Percentiles rank a stretch among this genome's conserved stretches.
Conservation (phyloP, 306 rosid genomes). For the Pyrus betulifolia region DNA sequence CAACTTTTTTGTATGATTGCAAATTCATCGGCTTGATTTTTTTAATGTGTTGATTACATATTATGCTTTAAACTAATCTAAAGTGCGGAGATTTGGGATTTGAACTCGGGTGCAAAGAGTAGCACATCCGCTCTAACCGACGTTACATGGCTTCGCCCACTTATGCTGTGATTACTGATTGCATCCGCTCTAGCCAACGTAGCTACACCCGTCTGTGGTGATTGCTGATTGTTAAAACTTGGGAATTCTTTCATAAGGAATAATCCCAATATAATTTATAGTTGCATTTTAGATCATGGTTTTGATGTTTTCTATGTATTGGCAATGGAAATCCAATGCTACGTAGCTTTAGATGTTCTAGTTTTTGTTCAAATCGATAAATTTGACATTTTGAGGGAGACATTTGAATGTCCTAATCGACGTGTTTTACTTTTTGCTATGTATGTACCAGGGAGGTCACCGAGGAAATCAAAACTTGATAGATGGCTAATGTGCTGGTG, state of each 20-base stretch:
- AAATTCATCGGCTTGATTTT: not conserved
- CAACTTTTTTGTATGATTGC: not conserved
- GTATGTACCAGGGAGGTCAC: constrained; percentile 39
- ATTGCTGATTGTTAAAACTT: not conserved
- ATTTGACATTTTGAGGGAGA: not conserved
- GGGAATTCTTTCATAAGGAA: not conserved
- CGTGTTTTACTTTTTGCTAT: not conserved
- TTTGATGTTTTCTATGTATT: not conserved
- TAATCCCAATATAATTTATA: not conserved
- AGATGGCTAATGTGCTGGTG: constrained; percentile 93
- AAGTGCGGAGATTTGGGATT: not conserved
- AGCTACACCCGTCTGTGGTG: not conserved
- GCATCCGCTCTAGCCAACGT: not conserved
- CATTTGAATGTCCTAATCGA: not conserved
- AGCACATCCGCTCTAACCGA: too few species aligned
- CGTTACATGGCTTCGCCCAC: too few species aligned
- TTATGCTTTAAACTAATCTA: not conserved
- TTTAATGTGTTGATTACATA: not conserved
- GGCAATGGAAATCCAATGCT: not conserved
- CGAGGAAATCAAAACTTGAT: constrained; percentile 52
- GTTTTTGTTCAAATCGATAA: not conserved
- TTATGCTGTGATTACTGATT: too few species aligned
- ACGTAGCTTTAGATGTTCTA: not conserved
- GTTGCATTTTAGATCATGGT: not conserved
- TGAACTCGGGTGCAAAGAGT: not conserved